Conservation (phyloP, 495 filamentous ascomycete species). For the Baudoinia panamericana region DNA sequence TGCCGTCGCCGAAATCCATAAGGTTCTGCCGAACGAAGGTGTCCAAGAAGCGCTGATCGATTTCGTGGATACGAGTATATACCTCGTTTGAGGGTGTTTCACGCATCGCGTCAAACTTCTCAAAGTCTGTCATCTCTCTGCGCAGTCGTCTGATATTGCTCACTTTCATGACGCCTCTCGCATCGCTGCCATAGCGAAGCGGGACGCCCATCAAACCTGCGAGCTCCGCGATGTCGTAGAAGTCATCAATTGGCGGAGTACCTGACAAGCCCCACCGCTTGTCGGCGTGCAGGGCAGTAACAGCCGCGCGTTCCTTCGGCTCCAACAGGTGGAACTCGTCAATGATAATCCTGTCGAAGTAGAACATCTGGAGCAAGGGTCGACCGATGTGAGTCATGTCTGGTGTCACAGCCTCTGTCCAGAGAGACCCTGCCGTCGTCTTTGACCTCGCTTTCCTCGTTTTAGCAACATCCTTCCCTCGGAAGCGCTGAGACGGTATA, state of each 20-base stretch:
- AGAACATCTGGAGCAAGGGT: slow-evolving; percentile 45
- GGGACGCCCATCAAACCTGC: slow-evolving; percentile 42
- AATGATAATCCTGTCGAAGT: slow-evolving; percentile 49
- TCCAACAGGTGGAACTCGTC: slow-evolving; percentile 56
- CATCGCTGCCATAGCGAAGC: slow-evolving; percentile 25
- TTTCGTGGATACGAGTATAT: slow-evolving; percentile 20
- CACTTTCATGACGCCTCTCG: slow-evolving; percentile 23
- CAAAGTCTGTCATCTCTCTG: slow-evolving; percentile 24
- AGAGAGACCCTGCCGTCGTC: neutral
- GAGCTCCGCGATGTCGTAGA: slow-evolving; percentile 47
- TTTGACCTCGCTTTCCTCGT: slow-evolving; percentile 6
- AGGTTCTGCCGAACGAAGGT: slow-evolving; percentile 25
- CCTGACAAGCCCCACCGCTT: slow-evolving; percentile 57
- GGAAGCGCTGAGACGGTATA: slow-evolving; percentile 24
- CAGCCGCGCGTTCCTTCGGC: slow-evolving; percentile 23
- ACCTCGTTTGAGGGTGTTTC: slow-evolving; percentile 17
- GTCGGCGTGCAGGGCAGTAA: slow-evolving; percentile 33
- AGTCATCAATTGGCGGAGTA: slow-evolving; percentile 45
- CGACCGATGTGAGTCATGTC: slow-evolving; percentile 14
- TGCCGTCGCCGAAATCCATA: slow-evolving; percentile 16
- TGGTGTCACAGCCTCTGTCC: slow-evolving; percentile 2
- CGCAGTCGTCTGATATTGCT: slow-evolving; percentile 19
- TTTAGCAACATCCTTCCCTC: slow-evolving; percentile 21
- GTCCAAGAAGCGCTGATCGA: slow-evolving; percentile 24
- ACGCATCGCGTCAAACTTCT: slow-evolving; percentile 22